Evolutionary conservation across 2,329 filamentous ascomycete genomes (phyloP).

Genomic region (Ceratocystis cubensis): DNA sequence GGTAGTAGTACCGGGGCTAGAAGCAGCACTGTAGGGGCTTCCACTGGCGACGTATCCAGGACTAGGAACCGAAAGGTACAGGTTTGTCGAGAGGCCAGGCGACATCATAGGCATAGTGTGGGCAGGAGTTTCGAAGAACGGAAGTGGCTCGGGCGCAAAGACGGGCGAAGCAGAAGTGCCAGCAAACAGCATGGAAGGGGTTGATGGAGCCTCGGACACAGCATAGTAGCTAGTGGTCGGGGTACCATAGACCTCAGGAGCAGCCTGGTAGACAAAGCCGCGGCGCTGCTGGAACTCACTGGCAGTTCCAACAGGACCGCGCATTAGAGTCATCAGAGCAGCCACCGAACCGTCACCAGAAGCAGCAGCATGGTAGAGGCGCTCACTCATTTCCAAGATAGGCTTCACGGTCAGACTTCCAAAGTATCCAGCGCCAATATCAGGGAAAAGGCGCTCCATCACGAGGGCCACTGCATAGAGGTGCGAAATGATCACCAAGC

Average conservation of each 20-base stretch:
- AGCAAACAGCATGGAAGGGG: conserved; percentile 14
- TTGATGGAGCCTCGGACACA: conserved; percentile 11
- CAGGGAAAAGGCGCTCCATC: conserved; percentile 82
- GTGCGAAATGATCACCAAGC: conserved; percentile 74
- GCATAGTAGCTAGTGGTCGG: conserved; percentile 17
- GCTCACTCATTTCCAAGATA: conserved; percentile 73
- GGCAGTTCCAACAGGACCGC: conserved; percentile 12
- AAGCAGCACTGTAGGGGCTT: conserved; percentile 18
- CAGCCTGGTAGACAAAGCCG: conserved; percentile 12
- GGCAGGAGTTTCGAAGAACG: conserved; percentile 11
- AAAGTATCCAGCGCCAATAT: conserved; percentile 81
- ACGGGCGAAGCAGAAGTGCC: conserved; percentile 10
- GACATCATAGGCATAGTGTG: conserved; percentile 17
- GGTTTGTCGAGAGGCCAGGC: conserved; percentile 10
- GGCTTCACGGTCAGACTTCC: conserved; percentile 66
- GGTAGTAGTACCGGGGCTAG: conserved; percentile 16
- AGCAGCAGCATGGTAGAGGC: conserved; percentile 40
- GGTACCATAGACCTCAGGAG: conserved; percentile 13
- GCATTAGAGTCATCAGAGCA: conserved; percentile 10
- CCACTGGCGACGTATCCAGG: conserved; percentile 14
- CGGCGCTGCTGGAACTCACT: conserved; percentile 16
- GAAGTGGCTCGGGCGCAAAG: conserved; percentile 8
- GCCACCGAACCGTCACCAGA: background rate
- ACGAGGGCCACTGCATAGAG: conserved; percentile 82
- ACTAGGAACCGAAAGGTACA: conserved; percentile 14